Base-by-base conservation (phyloP, 2,329 filamentous ascomycete genomes). In the Trichoderma guizhouense region DNA sequence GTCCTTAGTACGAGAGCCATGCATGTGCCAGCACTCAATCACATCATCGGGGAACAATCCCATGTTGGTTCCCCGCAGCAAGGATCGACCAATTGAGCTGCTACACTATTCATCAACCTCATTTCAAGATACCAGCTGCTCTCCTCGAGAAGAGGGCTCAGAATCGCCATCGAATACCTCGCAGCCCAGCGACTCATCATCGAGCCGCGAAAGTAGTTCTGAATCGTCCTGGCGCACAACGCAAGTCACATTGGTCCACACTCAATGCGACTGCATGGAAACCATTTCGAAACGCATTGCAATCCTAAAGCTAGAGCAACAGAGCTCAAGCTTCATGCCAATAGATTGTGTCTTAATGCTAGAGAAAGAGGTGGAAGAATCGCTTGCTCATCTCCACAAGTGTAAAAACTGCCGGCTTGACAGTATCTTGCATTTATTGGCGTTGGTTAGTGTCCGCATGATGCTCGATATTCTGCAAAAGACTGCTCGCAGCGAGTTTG, bases 401-500 rank as follows among this genome's bases (percentile, higher is more conserved):
- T 58, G 62, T 34, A 68, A 68, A 12, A 39, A 60, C 21, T 68
- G 62, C 32, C 21, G 51, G 4, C 34, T 60, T n/a, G 64, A 67
- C 11, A 43, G 55, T 14, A 28, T 60, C 11, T 15, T 58, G 8
- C 65, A 71, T 26, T 24, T 71, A 34, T 21, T 71, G 39, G 63
- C 51, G 5, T 36, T 71, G 21, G 7, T 68, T 26, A 71, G 63
- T 28, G 63, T 71, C 5, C 62, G 57, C 18, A 71, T 68, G 69
- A 71, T 61, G 69, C 63, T 71, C 21, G 63, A 71, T 34, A 65
- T 71, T 15, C 69, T 71, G 15, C 69, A 71, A 15, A 68, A 67
- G 53, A 67, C 63, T n/a, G 51, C 55, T 34, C 69, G 64, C 24
- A 62, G 30, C n/a, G 53, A 71, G n/a, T 71, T 71, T 21, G 26